phyloP scores from a whole-genome alignment of 2,329 filamentous ascomycete genomes.

The Aspergillus phoenicis region DNA sequence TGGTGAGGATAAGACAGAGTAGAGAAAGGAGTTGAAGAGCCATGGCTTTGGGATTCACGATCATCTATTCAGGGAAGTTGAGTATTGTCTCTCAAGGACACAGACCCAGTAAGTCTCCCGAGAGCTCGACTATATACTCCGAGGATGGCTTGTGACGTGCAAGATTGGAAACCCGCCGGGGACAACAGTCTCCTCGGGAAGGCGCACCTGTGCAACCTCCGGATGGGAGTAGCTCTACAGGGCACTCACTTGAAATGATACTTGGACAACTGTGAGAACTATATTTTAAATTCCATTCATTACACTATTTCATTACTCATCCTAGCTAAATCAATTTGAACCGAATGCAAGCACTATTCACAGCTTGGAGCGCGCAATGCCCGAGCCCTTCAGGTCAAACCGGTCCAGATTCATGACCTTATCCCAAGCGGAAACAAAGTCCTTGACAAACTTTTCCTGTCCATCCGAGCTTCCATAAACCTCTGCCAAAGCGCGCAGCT shows the following conservation, averaged over 20 bases:
- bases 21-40: neutral
- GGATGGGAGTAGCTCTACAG: too few species aligned
- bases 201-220: neutral
- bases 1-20: neutral
- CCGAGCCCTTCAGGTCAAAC: conserved; percentile 53
- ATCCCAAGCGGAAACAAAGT: conserved; percentile 71
- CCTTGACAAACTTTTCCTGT: conserved; percentile 66
- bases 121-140: neutral
- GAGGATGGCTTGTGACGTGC: too few species aligned
- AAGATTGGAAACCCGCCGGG: neutral
- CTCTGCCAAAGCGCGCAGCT: conserved; percentile 71
- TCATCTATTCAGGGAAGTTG: too few species aligned
- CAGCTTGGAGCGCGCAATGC: neutral
- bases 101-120: neutral
- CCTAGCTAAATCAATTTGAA: neutral
- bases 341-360: neutral
- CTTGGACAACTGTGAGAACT: too few species aligned
- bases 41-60: neutral
- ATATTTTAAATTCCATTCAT: neutral
- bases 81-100: too few species aligned
- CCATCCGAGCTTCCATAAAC: conserved; percentile 66
- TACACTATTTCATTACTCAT: neutral
- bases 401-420: conserved; percentile 77
- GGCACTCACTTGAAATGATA: too few species aligned
- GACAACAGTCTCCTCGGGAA: neutral